Base-by-base conservation (phyloP, 805 yeast genomes). In the Yamadazyma insecticola region DNA sequence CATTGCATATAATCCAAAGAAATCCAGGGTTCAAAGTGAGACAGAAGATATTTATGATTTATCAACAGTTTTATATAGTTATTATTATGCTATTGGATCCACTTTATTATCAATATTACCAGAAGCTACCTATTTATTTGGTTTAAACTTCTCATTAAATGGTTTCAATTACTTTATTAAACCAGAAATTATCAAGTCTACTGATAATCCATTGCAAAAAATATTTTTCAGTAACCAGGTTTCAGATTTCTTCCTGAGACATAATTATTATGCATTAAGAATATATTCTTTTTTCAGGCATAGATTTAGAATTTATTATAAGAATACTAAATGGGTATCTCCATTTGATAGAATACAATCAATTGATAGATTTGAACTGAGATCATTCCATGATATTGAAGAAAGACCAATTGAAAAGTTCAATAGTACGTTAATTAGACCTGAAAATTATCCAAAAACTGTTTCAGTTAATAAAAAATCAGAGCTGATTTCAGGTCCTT, bases 371-470 rank as follows among this genome's bases (percentile, higher is more conserved):
- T 35, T 37, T 21, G 28, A 34, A 13, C 28, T 44, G 6, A 30
- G 57, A 28, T 20, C 16, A 6, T 32, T 47, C 13, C 35, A 36
- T 7, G 40, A 45, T 24, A 26, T 39, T 17, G 29, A 22, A 13
- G 69, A 62, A 34, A 36, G 40, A 4, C 52, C 53, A n/a, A 48
- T 52, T 3, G 38, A 39, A 13, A 33, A 41, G 9, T 52, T 52
- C 28, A 41, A 37, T 16, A 35, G 33, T 11, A 48, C 56, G 2
- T 39, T 52, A 22, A 44, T 52, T 8, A 39, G 51, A 24, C 53
- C 53, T 4, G 47, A 50, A 16, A 53, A 52, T 38, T 52, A 48
- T 33, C 37, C 37, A 14, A 29, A 33, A 16, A 19, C 24, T 14
- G 13, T 20, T 22, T 25, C 28, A n/a, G 12, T 28, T 11, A 14